These are phyloP conservation scores for Orobanche coerulescens DNA, from an alignment of 257 asterid genomes.

Conservation along the genomic window DNA sequence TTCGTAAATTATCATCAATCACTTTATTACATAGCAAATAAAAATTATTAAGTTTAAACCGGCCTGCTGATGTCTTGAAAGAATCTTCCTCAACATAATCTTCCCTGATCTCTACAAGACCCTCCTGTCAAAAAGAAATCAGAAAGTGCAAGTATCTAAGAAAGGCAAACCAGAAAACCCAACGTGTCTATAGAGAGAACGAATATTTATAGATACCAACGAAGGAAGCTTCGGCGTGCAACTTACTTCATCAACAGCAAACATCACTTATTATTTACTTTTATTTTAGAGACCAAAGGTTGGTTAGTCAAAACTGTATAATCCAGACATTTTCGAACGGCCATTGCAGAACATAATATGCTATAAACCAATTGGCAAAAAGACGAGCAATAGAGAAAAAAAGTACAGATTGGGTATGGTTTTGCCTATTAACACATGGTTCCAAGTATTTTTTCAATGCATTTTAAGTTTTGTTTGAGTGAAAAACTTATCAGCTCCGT, in stretches of 20 bases:
- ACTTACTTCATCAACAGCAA: constrained; percentile 6
- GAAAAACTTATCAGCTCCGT: not conserved
- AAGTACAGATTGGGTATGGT: not conserved
- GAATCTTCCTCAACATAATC: constrained; percentile 58
- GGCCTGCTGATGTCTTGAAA: constrained; percentile 37
- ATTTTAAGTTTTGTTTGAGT: not conserved
- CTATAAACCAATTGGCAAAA: no score
- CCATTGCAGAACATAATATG: no score
- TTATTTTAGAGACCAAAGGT: not conserved
- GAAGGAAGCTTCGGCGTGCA: constrained; percentile 8
- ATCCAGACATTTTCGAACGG: not conserved
- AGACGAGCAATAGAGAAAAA: not conserved
- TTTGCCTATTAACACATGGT: not conserved
- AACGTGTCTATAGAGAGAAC: not conserved
- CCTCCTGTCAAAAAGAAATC: constrained; percentile 51
- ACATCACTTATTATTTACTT: not conserved
- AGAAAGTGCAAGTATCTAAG: not conserved
- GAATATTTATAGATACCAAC: not conserved
- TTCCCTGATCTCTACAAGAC: constrained; percentile 85
- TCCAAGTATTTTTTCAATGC: not conserved
- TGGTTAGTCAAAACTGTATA: not conserved
- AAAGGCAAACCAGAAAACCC: not conserved
- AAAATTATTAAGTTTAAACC: constrained; percentile 26
- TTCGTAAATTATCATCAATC: not conserved
- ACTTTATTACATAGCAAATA: constrained; percentile 1